Conservation (phyloP, 768 basidiomycete species). For the Pluteus cervinus region DNA sequence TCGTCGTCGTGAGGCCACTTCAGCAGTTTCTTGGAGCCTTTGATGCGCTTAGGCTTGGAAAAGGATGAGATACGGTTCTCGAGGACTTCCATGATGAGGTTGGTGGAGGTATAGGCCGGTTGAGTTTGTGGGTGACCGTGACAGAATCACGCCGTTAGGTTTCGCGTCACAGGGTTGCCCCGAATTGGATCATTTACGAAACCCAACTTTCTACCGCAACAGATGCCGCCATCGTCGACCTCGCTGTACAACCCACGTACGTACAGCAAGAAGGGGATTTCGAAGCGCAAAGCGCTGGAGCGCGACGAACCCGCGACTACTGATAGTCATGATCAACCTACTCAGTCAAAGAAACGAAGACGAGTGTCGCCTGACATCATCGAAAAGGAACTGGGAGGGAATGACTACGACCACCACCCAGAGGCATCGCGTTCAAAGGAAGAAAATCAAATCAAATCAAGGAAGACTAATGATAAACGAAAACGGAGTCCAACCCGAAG, state of each 20-base stretch:
- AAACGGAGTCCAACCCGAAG: not conserved
- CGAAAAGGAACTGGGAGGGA: no score
- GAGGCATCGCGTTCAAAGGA: no score
- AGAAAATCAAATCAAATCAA: no score
- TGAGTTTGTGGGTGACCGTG: slow-evolving; percentile 6
- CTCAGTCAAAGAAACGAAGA: no score
- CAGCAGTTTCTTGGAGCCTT: slow-evolving; percentile 42
- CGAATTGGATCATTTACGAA: slow-evolving; percentile 29
- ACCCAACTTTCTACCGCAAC: slow-evolving; percentile 7
- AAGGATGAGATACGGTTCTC: slow-evolving; percentile 66
- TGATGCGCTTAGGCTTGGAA: slow-evolving; percentile 53
- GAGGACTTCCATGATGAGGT: slow-evolving; percentile 42
- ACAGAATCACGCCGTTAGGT: slow-evolving; percentile 10
- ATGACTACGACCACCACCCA: no score
- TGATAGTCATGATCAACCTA: no score
- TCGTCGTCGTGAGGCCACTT: slow-evolving; percentile 75
- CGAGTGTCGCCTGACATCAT: no score
- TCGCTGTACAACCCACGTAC: slow-evolving; percentile 24
- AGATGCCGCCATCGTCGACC: slow-evolving; percentile 6
- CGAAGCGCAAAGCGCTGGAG: slow-evolving; percentile 25
- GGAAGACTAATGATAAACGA: slow-evolving; percentile 2
- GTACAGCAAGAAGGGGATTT: slow-evolving; percentile 25
- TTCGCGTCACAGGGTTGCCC: slow-evolving; percentile 19
- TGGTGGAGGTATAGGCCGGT: slow-evolving; percentile 6
- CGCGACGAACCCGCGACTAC: no score